A percentile compares a stretch with the other conserved stretches of the same genome.
Conservation (phyloP, 2,329 filamentous ascomycete species). For the Hysterium pulicare region DNA sequence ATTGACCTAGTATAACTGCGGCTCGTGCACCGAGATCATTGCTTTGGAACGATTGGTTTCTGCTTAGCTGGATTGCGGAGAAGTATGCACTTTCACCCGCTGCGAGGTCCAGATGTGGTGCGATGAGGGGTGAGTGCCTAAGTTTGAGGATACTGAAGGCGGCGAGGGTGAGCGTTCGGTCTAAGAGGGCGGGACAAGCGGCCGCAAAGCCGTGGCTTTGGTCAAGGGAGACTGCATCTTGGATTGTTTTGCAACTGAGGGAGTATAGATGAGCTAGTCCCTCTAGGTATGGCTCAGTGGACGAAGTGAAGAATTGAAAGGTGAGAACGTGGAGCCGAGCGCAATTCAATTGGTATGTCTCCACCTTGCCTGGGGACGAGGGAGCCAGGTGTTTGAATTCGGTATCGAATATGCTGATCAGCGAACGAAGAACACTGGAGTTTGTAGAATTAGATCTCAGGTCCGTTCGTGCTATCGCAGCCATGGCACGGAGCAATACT, state of each 20-base stretch:
- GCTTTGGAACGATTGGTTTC: constrained; percentile 30
- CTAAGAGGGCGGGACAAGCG: constrained; percentile 31
- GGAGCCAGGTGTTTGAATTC: constrained; percentile 28
- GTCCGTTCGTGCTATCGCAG: constrained; percentile 31
- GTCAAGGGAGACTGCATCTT: constrained; percentile 18
- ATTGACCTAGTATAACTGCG: constrained; percentile 30
- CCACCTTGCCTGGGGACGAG: constrained; percentile 29
- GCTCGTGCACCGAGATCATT: constrained; percentile 29
- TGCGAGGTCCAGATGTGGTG: constrained; percentile 28
- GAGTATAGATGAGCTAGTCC: constrained; percentile 28
- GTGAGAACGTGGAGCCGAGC: constrained; percentile 33
- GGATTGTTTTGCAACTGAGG: constrained; percentile 29
- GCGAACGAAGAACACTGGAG: constrained; percentile 27
- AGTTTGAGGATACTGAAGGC: constrained; percentile 33
- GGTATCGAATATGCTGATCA: constrained; percentile 35
- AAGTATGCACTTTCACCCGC: constrained; percentile 34
- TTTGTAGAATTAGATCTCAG: constrained; percentile 30
- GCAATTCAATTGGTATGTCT: constrained; percentile 32
- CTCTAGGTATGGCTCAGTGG: constrained; percentile 25
- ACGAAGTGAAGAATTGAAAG: constrained; percentile 36
- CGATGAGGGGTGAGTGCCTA: constrained; percentile 22
- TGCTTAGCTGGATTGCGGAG: constrained; percentile 28
- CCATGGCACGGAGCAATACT: constrained; percentile 30
- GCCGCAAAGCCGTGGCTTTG: constrained; percentile 24
- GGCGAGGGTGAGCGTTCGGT: constrained; percentile 30